Conservation (phyloP, 495 filamentous ascomycete species). For the Trichoderma reesei region DNA sequence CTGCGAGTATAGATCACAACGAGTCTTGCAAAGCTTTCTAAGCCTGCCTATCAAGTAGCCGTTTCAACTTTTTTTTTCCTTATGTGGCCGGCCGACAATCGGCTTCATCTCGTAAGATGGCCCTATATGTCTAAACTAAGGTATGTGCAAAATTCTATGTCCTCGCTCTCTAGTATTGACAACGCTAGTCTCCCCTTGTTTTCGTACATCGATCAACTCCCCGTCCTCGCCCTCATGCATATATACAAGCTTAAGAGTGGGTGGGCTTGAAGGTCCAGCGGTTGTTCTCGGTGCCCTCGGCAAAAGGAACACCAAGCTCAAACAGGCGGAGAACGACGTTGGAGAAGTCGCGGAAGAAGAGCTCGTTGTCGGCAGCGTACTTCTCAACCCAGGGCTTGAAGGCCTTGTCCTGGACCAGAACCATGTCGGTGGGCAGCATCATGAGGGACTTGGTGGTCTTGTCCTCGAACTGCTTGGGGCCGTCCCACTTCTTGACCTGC, state of each 20-base stretch:
- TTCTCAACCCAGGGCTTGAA: conserved; percentile 79
- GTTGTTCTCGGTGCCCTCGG: conserved; percentile 52
- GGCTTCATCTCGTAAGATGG: neutral
- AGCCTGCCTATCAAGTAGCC: neutral
- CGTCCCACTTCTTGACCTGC: conserved; percentile 87
- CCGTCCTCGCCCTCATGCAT: neutral
- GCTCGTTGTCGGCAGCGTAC: conserved; percentile 85
- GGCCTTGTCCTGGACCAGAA: conserved; percentile 75
- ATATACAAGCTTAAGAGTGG: conserved; percentile 16
- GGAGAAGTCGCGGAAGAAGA: conserved; percentile 89
- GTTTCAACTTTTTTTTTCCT: neutral
- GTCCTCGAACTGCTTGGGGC: conserved; percentile 75
- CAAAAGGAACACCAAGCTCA: conserved; percentile 90
- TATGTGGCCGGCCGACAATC: neutral
- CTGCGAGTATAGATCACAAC: neutral
- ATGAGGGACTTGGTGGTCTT: conserved; percentile 75
- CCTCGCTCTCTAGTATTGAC: neutral
- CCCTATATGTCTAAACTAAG: neutral
- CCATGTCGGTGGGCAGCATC: conserved; percentile 95
- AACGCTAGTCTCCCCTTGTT: neutral
- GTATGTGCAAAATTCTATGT: neutral
- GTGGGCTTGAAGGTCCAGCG: conserved; percentile 67
- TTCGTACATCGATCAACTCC: neutral
- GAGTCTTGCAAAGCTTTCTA: neutral
- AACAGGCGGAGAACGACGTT: conserved; percentile 73